Conservation (phyloP, 768 basidiomycete genomes). For the Podaxis sp. region DNA sequence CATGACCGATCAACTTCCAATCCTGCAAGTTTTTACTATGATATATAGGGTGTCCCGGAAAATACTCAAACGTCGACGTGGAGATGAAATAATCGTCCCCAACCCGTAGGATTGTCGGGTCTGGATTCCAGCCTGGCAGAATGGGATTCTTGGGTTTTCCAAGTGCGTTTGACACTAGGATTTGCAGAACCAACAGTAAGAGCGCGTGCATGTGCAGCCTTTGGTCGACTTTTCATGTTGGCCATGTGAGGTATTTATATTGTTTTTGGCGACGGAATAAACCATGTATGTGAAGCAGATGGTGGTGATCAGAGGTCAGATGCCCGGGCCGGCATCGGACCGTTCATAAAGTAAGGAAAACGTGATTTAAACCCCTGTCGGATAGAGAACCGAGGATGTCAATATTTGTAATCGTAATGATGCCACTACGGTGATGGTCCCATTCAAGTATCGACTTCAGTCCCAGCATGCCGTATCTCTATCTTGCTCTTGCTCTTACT, state of each 20-base stretch:
- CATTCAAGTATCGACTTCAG: neutral
- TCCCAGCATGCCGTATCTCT: neutral
- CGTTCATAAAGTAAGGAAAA: neutral
- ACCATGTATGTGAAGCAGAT: neutral
- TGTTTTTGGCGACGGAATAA: neutral
- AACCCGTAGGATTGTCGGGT: constrained; percentile 35
- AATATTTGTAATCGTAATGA: neutral
- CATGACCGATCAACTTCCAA: constrained; percentile 36
- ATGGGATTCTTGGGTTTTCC: constrained; percentile 28
- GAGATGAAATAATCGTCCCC: constrained; percentile 34
- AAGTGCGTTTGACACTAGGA: neutral
- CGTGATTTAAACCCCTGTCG: neutral
- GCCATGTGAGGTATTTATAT: neutral
- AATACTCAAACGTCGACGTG: constrained; percentile 36
- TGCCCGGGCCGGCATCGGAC: neutral
- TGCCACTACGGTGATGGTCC: neutral
- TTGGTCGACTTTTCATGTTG: neutral
- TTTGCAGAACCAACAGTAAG: neutral
- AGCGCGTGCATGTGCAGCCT: neutral
- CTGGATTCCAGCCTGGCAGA: constrained; percentile 37
- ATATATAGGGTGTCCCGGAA: constrained; percentile 38
- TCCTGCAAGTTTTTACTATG: constrained; percentile 31
- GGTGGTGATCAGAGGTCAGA: neutral
- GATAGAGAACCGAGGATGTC: neutral
- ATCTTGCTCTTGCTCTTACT: neutral